phyloP scores from a whole-genome alignment of 1,284 basidiomycete species.

The Papiliotrema nemorosa region DNA sequence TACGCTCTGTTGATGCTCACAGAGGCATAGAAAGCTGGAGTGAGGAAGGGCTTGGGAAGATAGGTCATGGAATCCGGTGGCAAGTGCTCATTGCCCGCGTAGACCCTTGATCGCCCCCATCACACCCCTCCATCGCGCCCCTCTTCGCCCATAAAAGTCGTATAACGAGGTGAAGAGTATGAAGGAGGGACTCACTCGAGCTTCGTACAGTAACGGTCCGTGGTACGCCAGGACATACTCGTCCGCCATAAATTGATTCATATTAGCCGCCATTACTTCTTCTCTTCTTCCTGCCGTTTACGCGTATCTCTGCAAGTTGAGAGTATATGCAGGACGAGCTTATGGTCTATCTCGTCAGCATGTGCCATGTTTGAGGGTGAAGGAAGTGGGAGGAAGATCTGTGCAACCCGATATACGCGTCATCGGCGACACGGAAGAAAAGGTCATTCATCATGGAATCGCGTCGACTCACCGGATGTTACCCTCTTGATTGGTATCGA shows the following conservation, averaged over 20 bases:
- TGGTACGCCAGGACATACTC: conserved; percentile 92
- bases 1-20: background rate
- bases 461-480: no score
- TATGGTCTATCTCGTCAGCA: no score
- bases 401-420: no score
- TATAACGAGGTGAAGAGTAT: conserved; percentile 6
- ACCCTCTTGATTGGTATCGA: no score
- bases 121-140: conserved; percentile 2
- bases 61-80: background rate
- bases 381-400: background rate
- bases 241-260: conserved; percentile 51
- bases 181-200: conserved; percentile 58
- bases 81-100: conserved; percentile 1
- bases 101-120: conserved; percentile 13
- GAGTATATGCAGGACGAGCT: background rate
- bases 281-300: background rate
- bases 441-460: no score
- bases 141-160: conserved; percentile 15
- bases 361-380: no score
- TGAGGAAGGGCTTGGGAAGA: background rate
- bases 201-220: conserved; percentile 90
- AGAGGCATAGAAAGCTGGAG: background rate
- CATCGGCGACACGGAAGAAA: no score
- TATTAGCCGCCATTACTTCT: conserved; percentile 25
- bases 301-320: background rate